phyloP scores from a whole-genome alignment of 2,329 filamentous ascomycete species.

The Verticillium longisporum region DNA sequence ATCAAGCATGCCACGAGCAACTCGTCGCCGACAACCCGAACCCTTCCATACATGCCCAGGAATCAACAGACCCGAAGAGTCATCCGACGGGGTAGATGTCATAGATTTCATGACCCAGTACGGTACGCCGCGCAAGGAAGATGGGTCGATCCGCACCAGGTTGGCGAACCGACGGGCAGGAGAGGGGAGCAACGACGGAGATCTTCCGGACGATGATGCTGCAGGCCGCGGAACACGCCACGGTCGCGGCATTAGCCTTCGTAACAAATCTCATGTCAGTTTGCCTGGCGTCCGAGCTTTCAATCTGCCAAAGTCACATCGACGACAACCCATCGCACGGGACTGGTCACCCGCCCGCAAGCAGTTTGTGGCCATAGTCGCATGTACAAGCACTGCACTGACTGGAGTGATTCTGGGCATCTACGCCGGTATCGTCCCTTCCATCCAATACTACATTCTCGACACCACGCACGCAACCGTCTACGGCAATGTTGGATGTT shows the following conservation, averaged over 20 bases:
- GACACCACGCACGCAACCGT: slow-evolving; percentile 62
- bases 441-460: slow-evolving; percentile 69
- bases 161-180: not conserved
- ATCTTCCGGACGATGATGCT: slow-evolving; percentile 16
- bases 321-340: slow-evolving; percentile 59
- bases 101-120: slow-evolving; percentile 10
- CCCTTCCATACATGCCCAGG: not conserved
- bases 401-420: slow-evolving; percentile 67
- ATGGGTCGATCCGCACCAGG: slow-evolving; percentile 5
- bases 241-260: slow-evolving; percentile 34
- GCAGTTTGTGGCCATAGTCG: slow-evolving; percentile 59
- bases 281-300: slow-evolving; percentile 42
- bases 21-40: not conserved
- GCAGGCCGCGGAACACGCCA: slow-evolving; percentile 15
- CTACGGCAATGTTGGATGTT: slow-evolving; percentile 68
- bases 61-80: slow-evolving; percentile 5
- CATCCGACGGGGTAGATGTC: slow-evolving; percentile 7
- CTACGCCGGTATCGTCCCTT: slow-evolving; percentile 72
- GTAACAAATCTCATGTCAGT: slow-evolving; percentile 47
- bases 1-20: slow-evolving; percentile 7
- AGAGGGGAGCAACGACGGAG: slow-evolving; percentile 14
- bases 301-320: slow-evolving; percentile 46
- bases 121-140: slow-evolving; percentile 9
- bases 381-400: slow-evolving; percentile 66
- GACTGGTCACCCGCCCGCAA: slow-evolving; percentile 66